phyloP scores from a whole-genome alignment of 208 protist genomes.

The Trypanosomatidae sp. region DNA sequence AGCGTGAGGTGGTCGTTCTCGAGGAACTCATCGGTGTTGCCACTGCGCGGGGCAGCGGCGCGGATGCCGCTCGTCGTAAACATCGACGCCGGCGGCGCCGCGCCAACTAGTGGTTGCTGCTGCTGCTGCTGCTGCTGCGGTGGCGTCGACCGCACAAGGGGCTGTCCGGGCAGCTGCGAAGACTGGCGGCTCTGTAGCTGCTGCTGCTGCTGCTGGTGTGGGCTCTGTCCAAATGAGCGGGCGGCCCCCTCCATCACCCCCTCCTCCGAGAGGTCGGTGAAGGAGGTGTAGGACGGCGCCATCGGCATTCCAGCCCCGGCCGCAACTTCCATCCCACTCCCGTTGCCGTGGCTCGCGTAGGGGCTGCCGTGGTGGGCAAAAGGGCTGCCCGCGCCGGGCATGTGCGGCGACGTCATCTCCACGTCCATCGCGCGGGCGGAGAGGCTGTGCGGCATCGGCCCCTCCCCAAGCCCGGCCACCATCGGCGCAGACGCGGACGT shows the following conservation, averaged over 20 bases:
- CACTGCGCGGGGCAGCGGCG: conserved; percentile 12
- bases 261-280: conserved; percentile 33
- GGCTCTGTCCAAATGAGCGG: conserved; percentile 4
- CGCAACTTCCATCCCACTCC: too few species aligned
- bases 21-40: conserved; percentile 22
- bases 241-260: conserved; percentile 18
- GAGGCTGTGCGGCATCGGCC: conserved; percentile 8
- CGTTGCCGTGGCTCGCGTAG: too few species aligned
- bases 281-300: conserved; percentile 30
- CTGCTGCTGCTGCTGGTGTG: too few species aligned
- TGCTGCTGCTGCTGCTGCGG: conserved; percentile 10
- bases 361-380: conserved; percentile 13
- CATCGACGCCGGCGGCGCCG: conserved; percentile 11
- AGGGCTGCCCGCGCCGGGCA: conserved; percentile 5
- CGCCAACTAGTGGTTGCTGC: not conserved
- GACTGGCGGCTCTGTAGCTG: too few species aligned
- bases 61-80: conserved; percentile 23
- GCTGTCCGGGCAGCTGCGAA: too few species aligned
- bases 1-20: conserved; percentile 37
- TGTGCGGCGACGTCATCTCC: conserved; percentile 13
- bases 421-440: conserved; percentile 20
- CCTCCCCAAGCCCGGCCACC: conserved; percentile 11
- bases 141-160: too few species aligned
- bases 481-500: conserved; percentile 17
- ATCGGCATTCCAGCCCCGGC: conserved; percentile 11